Conservation (phyloP, 139 green algal species). For the Tetraselmis striata region DNA sequence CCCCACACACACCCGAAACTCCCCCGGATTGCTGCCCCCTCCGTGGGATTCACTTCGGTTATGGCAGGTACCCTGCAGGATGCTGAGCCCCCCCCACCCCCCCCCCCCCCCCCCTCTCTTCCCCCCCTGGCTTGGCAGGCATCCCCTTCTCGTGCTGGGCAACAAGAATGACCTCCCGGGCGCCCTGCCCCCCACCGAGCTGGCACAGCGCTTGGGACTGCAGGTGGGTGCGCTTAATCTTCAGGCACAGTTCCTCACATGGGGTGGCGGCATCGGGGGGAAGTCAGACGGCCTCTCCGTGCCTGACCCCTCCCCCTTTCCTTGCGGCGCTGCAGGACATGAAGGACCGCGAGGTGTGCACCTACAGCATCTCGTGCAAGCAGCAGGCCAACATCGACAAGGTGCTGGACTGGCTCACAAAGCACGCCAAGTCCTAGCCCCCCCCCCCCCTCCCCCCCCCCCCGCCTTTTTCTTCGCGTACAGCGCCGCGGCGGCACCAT, state of each 20-base stretch:
- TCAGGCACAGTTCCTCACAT: too few relatives aligned
- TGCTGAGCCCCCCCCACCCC: too few relatives aligned
- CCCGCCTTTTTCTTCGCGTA: too few relatives aligned
- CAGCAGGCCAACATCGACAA: conserved; percentile 88
- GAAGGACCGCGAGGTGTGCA: conserved; percentile 77
- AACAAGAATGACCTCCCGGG: conserved; percentile 96
- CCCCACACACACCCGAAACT: too few relatives aligned
- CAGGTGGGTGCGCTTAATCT: conserved; percentile 52
- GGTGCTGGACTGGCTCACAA: conserved; percentile 88
- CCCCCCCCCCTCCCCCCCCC: too few relatives aligned
- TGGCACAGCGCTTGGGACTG: conserved; percentile 76
- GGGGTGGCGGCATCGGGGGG: too few relatives aligned
- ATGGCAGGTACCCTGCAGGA: too few relatives aligned
- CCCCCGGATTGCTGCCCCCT: too few relatives aligned
- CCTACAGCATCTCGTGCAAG: conserved; percentile 95
- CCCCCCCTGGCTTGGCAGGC: conserved; percentile 56
- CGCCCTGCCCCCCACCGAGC: conserved; percentile 59
- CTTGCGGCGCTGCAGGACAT: conserved; percentile 30
- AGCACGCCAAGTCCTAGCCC: conserved; percentile 65
- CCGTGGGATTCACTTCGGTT: too few relatives aligned
- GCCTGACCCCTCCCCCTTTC: conserved; percentile 9
- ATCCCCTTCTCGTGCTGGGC: conserved; percentile 95
- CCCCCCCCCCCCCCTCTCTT: too few relatives aligned
- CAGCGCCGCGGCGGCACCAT: too few relatives aligned
- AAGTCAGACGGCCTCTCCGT: too few relatives aligned